phyloP scores from a whole-genome alignment of 345 rosid genomes.

The Linum tenue region DNA sequence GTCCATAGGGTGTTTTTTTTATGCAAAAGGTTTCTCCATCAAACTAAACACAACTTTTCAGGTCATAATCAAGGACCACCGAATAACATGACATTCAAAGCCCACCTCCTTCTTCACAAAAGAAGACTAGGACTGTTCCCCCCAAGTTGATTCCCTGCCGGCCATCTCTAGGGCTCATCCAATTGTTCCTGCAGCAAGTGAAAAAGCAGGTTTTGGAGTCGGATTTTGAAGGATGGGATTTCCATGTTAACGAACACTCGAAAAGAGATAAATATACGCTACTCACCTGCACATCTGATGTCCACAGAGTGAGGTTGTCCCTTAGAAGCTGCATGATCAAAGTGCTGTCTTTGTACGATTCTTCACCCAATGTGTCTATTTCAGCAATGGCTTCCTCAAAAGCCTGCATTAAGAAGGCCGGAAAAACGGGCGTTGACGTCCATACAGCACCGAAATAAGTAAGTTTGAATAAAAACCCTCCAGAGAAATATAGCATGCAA shows the following conservation, averaged over 20 bases:
- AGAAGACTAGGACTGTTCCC: constrained; percentile 31
- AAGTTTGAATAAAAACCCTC: too few relatives aligned
- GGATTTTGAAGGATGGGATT: not conserved
- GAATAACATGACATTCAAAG: constrained; percentile 47
- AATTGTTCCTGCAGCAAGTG: constrained; percentile 54
- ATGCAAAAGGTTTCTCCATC: too few relatives aligned
- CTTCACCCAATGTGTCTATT: constrained; percentile 84
- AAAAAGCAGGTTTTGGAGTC: not conserved
- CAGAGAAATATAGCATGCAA: too few relatives aligned
- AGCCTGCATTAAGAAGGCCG: constrained; percentile 34
- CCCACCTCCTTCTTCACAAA: constrained; percentile 43
- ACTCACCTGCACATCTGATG: constrained; percentile 85
- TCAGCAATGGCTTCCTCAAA: constrained; percentile 97
- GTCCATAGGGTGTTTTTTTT: too few relatives aligned
- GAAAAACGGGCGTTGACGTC: not conserved
- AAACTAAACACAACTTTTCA: too few relatives aligned
- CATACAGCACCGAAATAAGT: too few relatives aligned
- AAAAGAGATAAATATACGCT: not conserved
- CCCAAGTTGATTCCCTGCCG: constrained; percentile 2
- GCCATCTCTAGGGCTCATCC: constrained; percentile 51
- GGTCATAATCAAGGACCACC: too few relatives aligned
- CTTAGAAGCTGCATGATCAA: constrained; percentile 91
- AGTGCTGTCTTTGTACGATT: constrained; percentile 99
- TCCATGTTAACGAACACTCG: not conserved
- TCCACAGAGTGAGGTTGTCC: constrained; percentile 97